Evolutionary conservation across 495 filamentous ascomycete genomes (phyloP), one percentile per base, ranked within the genome.

Genomic region (Penicillium diatomitis): DNA sequence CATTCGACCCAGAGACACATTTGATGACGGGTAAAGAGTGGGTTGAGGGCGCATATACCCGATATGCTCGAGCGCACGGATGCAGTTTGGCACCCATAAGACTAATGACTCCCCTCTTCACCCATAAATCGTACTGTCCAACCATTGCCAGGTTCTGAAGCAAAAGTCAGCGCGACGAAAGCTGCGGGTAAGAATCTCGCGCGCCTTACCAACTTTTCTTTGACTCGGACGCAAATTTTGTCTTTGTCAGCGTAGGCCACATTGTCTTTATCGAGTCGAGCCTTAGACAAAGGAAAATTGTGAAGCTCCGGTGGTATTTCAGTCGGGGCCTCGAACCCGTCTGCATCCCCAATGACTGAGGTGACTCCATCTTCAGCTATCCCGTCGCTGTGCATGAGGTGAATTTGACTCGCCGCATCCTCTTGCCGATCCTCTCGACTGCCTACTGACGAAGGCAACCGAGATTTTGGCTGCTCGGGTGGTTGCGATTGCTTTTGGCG

Each of bases 1-100:
- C 72, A 46, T 71, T 66, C 1, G 68, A 64, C n/a, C 72, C 66
- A 42, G 61, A 55, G 4, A 75, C 55, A 47, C 75, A 82, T 45
- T 80, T 74, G 41, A 95, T 78, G 7, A 84, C 74, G 2, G 88
- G 87, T 10, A 92, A 67, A 5, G 87, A 82, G 63, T 92, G 87
- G 6, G 84, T 89, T 35, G 77, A 80, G 8, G 86, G 84, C 32
- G 85, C 84, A 68, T 83, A 85, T 6, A 91, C 76, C 62, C 81
- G 73, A 51, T 83, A 75, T 0, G 74, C 44, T 2, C 59, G 56
- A 10, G 76, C 67, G 0, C 76, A 77, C 6, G 77, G 61, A 33
- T 70, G 70, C 6, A 94, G 51, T 12, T 75, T 79, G 0, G 86
- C 82, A 4, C 88, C 88, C 55, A 77, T 71, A 12, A 85, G 50